A percentile compares a stretch with the other conserved stretches of the same genome.
These are phyloP conservation scores for Raphidocelis subcapitata DNA, from an alignment of 139 green algal species.

Conservation along the genomic window DNA sequence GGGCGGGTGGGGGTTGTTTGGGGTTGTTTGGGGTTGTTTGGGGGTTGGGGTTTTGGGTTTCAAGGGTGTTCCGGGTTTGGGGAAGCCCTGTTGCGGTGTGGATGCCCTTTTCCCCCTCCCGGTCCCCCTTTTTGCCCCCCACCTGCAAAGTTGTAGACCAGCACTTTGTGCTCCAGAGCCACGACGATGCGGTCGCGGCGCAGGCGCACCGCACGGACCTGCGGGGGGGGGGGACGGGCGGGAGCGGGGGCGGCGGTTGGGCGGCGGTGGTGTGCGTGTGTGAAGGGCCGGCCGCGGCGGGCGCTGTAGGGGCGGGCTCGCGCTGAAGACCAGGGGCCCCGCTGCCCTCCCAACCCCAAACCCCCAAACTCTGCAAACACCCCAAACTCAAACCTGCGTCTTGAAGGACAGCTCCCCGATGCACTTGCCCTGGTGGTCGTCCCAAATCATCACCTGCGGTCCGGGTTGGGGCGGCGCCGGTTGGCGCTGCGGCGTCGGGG, in stretches of 20 bases:
- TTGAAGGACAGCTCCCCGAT: slow-evolving; percentile 95
- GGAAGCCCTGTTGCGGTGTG: too few species aligned
- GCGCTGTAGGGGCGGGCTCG: too few species aligned
- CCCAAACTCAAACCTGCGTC: slow-evolving; percentile 63
- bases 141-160: slow-evolving; percentile 96
- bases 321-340: too few species aligned
- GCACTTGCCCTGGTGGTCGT: slow-evolving; percentile 91
- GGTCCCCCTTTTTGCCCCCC: too few species aligned
- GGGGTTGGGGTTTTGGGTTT: neutral
- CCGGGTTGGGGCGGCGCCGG: neutral
- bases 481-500: neutral
- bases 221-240: neutral
- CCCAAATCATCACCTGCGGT: slow-evolving; percentile 96
- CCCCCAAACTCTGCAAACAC: too few species aligned
- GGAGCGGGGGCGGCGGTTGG: neutral
- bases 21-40: too few species aligned
- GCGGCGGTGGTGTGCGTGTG: too few species aligned
- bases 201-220: slow-evolving; percentile 86
- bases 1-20: neutral
- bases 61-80: too few species aligned
- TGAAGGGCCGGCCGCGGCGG: too few species aligned
- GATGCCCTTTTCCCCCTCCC: too few species aligned
- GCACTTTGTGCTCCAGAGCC: slow-evolving; percentile 90
- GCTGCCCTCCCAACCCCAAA: too few species aligned
- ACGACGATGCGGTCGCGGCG: slow-evolving; percentile 92